phyloP scores from a whole-genome alignment of 1,139 yeast species.

The Candida sojae region DNA sequence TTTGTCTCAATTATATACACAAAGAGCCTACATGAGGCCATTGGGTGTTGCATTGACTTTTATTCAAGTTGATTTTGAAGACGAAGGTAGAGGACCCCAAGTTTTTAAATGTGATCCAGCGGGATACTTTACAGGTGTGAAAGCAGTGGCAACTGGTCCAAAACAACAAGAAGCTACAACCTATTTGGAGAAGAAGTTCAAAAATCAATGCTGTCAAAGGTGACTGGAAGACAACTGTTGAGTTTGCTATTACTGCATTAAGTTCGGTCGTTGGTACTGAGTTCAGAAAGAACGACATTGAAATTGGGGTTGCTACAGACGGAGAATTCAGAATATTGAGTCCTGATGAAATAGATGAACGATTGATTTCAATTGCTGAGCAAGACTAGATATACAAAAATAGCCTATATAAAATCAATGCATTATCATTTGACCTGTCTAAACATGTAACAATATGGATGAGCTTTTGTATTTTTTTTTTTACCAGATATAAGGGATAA shows the following conservation, averaged over 20 bases:
- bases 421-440: neutral
- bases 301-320: conserved; percentile 82
- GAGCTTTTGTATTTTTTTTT: neutral
- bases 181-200: conserved; percentile 86
- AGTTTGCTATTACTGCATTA: conserved; percentile 82
- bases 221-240: conserved; percentile 87
- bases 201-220: conserved; percentile 72
- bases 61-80: conserved; percentile 66
- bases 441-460: neutral
- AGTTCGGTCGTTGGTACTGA: conserved; percentile 89
- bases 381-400: conserved; percentile 58
- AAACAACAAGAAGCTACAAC: conserved; percentile 96
- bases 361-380: conserved; percentile 92
- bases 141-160: conserved; percentile 95
- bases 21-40: conserved; percentile 99
- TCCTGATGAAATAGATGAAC: conserved; percentile 89
- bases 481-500: conserved; percentile 82
- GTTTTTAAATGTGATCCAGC: conserved; percentile 96
- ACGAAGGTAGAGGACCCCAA: conserved; percentile 89
- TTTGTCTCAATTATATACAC: conserved; percentile 91
- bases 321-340: conserved; percentile 71
- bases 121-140: conserved; percentile 88
- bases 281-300: conserved; percentile 89
- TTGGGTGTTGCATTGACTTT: conserved; percentile 91
- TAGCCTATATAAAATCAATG: conserved; percentile 1